Evolutionary conservation across 345 rosid genomes (phyloP), one percentile per base, ranked within the genome.

Genomic region (Carallia pectinifolia): DNA sequence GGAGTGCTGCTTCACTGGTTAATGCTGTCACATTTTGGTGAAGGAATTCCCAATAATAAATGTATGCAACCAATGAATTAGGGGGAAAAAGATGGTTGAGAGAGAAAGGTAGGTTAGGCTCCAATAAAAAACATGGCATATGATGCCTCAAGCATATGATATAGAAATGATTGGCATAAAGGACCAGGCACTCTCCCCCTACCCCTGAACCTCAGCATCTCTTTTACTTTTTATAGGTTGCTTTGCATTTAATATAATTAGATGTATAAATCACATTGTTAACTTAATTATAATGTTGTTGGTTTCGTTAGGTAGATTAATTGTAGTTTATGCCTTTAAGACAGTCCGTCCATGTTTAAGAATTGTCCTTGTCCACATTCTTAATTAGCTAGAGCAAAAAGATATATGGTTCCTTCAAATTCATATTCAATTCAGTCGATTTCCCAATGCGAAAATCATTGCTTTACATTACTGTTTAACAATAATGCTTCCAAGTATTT

Each of bases 121-220:
- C 68, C 71, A 71, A 68, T 62, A n/a, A 33, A 29, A 54, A 60
- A 66, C 67, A 76, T 59, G 56, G 67, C 39, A 60, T 66, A 47
- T 62, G 73, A 69, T 69, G 66, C 65, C 31, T 18, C 29, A 31
- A 17, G 6, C 29, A 37, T 55, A 72, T 68, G 5, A 72, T 77
- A 56, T 13, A 59, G 73, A 59, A 77, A 77, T 77, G 76, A 72
- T 77, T 72, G 62, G 70, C 39, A 64, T 58, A 64, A 53, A 68
- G 62, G 58, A 64, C 18, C n/a, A 31, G 27, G 78, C 64, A 69
- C 69, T 48, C 33, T 47, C 2, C 34, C 34, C 55, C 23, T 23
- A 23, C 23, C 67, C 55, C 34, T 1, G 19, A 29, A 39, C 64
- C 48, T 38, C 38, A 15, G 7, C 39, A 19, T 50, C 53, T 47